Evolutionary conservation across 768 basidiomycete genomes (phyloP).

Genomic region (Asterophora lycoperdoides): DNA sequence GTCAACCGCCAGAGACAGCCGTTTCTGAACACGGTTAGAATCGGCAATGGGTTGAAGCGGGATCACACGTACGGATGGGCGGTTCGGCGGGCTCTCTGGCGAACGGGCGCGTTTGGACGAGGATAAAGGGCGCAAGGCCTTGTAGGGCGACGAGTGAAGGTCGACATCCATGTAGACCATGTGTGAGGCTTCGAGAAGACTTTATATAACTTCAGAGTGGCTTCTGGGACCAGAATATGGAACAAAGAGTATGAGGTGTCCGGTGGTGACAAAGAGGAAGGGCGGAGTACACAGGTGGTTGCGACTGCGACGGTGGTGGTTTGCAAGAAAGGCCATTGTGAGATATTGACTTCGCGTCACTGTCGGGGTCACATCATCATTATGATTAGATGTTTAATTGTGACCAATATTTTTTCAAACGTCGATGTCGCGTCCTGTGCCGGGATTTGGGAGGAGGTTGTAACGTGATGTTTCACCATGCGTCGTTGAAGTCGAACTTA

Average conservation of each 20-base stretch:
- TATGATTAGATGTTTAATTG: too few species aligned
- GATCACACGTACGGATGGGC: conserved; percentile 46
- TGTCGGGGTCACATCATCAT: conserved; percentile 11
- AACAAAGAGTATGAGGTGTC: background rate
- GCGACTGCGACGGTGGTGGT: background rate
- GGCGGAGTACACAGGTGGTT: background rate
- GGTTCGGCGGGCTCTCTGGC: conserved; percentile 46
- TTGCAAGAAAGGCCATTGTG: background rate
- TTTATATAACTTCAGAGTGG: background rate
- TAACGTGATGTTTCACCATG: too few species aligned
- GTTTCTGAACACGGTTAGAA: conserved; percentile 47
- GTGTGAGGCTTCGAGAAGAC: background rate
- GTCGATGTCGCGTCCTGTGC: too few species aligned
- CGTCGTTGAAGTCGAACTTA: too few species aligned
- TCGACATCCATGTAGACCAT: conserved; percentile 55
- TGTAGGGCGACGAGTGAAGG: conserved; percentile 45
- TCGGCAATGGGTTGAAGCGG: background rate
- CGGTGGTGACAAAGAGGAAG: background rate
- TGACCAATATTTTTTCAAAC: too few species aligned
- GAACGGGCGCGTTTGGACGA: conserved; percentile 58
- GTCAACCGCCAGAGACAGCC: conserved; percentile 40
- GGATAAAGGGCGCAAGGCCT: conserved; percentile 26
- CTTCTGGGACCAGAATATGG: background rate
- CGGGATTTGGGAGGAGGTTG: too few species aligned
- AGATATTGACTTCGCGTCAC: background rate